Evolutionary conservation across 371 early-diverging fungal genomes (phyloP), one percentile per base, ranked within the genome.

Genomic region (Mucor mucedo): DNA sequence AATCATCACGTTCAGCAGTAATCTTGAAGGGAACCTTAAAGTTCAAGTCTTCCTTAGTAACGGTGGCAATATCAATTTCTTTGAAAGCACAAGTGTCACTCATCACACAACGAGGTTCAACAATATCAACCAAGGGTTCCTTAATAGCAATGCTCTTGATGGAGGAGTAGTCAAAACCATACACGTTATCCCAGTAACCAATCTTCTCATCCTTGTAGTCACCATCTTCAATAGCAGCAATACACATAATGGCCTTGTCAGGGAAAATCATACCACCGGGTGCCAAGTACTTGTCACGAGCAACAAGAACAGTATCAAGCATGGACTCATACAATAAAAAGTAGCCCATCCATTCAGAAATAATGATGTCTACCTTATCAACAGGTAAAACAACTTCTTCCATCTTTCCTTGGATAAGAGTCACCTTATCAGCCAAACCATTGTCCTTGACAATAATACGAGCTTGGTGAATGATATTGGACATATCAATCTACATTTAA

Each of bases 271-370:
- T 68, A 66, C 93, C 94, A 48, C 83, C 87, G 13, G 88, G 87
- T 44, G 81, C 79, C 65, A 98, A 87, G 82, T 93, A 98, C 73
- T 88, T 88, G 84, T 98, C 98, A 69, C 99, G 89, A 13, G 99
- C 99, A 55, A 88, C 84, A 45, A 98, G 84, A 27, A 98, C 99
- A 5, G 97, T 95, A 78, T 98, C 98, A 73, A 98, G 84, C 99
- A 98, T 98, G 76, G 93, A 93, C 74, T 98, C 98, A 75, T 95
- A 98, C 52, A 98, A 84, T 73, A 98, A 85, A 74, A 97, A 97
- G 87, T 98, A 98, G 30, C 99, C 99, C 96, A 98, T 98, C 99
- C 99, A 98, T 77, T 98, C 99, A 4, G 95, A 95, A 58, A 98
- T 94, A 66, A 98, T 97, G 55, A 97, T 94, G 68, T 95, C 95